Evolutionary conservation across 106 monocot species (phyloP).

Genomic region (Narthecium ossifragum): DNA sequence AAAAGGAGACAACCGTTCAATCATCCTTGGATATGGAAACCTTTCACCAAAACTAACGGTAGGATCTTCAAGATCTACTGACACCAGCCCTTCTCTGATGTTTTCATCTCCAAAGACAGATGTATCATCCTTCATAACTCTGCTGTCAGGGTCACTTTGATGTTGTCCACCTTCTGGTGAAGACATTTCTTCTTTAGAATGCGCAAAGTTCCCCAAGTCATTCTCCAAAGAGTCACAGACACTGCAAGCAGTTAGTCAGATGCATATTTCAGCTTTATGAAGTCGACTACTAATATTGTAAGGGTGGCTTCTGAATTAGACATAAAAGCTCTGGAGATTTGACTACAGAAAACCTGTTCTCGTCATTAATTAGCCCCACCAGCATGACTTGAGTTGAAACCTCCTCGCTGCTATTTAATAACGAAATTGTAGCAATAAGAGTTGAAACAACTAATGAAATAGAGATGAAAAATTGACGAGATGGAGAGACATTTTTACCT

Average conservation of each 20-base stretch:
- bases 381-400: slow-evolving; percentile 41
- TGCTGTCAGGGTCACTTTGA: slow-evolving; percentile 8
- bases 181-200: background rate
- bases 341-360: slow-evolving; percentile 7
- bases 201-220: background rate
- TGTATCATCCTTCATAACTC: background rate
- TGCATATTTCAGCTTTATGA: background rate
- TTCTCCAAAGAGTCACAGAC: slow-evolving; percentile 7
- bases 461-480: background rate
- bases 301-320: background rate
- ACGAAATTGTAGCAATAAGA: background rate
- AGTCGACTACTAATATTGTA: too few relatives aligned
- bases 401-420: slow-evolving; percentile 33
- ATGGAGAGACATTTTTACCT: slow-evolving; percentile 10
- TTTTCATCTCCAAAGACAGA: slow-evolving; percentile 10
- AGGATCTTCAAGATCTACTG: slow-evolving; percentile 3
- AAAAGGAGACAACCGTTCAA: slow-evolving; percentile 33
- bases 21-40: slow-evolving; percentile 12
- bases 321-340: background rate
- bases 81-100: background rate
- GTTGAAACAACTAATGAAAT: background rate
- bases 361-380: slow-evolving; percentile 17
- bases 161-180: slow-evolving; percentile 9
- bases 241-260: slow-evolving; percentile 7
- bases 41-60: slow-evolving; percentile 1